Percentiles rank a stretch among this genome's conserved stretches.
Evolutionary conservation across 2,329 filamentous ascomycete species (phyloP).

Genomic region (Sporothrix inflata): DNA sequence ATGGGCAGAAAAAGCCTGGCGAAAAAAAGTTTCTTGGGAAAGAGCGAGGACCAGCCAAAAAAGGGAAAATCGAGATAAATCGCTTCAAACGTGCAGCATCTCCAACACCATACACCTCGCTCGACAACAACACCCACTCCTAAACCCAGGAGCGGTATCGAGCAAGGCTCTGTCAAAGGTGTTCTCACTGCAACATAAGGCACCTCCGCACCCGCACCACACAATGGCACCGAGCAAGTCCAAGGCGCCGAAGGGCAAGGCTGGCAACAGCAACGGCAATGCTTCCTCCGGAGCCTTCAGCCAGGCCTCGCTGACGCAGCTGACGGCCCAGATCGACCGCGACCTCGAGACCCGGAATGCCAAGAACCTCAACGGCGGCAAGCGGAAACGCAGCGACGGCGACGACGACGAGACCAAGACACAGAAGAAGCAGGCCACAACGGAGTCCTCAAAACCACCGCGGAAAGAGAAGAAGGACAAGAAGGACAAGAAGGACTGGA

Average conservation of each 20-base stretch:
- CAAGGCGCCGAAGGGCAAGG: constrained; percentile 43
- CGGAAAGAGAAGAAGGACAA: background rate
- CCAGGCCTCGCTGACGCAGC: constrained; percentile 53
- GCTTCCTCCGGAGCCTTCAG: constrained; percentile 47
- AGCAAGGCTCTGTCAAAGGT: background rate
- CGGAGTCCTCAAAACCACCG: too few species aligned
- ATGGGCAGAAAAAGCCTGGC: constrained; percentile 25
- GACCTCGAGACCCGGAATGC: constrained; percentile 49
- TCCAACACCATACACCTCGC: background rate
- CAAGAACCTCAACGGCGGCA: constrained; percentile 35
- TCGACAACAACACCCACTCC: background rate
- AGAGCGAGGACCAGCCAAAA: background rate
- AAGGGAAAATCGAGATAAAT: background rate
- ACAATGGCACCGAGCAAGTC: constrained; percentile 36
- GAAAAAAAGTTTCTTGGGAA: constrained; percentile 26
- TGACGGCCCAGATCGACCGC: constrained; percentile 62
- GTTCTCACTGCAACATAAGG: too few species aligned
- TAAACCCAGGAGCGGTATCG: background rate
- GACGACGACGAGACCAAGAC: constrained; percentile 28
- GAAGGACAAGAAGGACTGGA: background rate
- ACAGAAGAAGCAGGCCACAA: constrained; percentile 41
- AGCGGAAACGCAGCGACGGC: constrained; percentile 32
- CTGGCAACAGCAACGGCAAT: constrained; percentile 24
- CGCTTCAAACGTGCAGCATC: background rate
- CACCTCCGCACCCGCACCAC: background rate